phyloP scores from a whole-genome alignment of 2,329 filamentous ascomycete genomes.

The Aspergillus unguis region DNA sequence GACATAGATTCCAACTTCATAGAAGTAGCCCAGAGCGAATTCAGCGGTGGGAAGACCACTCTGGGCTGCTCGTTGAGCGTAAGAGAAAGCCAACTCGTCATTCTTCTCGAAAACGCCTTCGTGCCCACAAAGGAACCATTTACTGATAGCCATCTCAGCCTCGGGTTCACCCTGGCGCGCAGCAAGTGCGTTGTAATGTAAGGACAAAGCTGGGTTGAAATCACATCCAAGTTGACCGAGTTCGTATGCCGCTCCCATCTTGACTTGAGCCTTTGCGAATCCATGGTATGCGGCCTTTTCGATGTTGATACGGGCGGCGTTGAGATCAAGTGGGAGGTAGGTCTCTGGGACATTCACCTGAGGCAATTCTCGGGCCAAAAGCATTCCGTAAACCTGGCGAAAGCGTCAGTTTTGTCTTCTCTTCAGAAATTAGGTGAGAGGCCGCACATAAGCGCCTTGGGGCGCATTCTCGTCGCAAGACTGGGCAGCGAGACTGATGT shows the following conservation, averaged over 20 bases:
- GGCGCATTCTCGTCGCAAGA: slow-evolving; percentile 94
- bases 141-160: slow-evolving; percentile 92
- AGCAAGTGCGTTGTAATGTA: slow-evolving; percentile 94
- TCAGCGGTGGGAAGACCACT: slow-evolving; percentile 83
- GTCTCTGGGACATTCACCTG: slow-evolving; percentile 77
- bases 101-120: slow-evolving; percentile 93
- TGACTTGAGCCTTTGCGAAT: slow-evolving; percentile 92
- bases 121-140: slow-evolving; percentile 97
- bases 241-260: slow-evolving; percentile 96
- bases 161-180: slow-evolving; percentile 89
- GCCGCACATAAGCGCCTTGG: slow-evolving; percentile 75
- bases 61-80: slow-evolving; percentile 80
- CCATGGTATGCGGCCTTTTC: slow-evolving; percentile 95
- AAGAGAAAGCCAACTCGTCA: slow-evolving; percentile 86
- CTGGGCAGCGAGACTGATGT: slow-evolving; percentile 79
- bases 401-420: slow-evolving; percentile 6
- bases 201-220: slow-evolving; percentile 85
- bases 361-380: slow-evolving; percentile 84
- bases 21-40: slow-evolving; percentile 95
- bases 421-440: not conserved
- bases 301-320: slow-evolving; percentile 77
- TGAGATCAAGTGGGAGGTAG: slow-evolving; percentile 68
- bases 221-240: slow-evolving; percentile 90
- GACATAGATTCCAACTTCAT: slow-evolving; percentile 92
- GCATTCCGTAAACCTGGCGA: slow-evolving; percentile 76